Percentiles rank a stretch among this genome's conserved stretches.
phyloP scores from a whole-genome alignment of 1,284 basidiomycete genomes.

The Moesziomyces globuligerus region DNA sequence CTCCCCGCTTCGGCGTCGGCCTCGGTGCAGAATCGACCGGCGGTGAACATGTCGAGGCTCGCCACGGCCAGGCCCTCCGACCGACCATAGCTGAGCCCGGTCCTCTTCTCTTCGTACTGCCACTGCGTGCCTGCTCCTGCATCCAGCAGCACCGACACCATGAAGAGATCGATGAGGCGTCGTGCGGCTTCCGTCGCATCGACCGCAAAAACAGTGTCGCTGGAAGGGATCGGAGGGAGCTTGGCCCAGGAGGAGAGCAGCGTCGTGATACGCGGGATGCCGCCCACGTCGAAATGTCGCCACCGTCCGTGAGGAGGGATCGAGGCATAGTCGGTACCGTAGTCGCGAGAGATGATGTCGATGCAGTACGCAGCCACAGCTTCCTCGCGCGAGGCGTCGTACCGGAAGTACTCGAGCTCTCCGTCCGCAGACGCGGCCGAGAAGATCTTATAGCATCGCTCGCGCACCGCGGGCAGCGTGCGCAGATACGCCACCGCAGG shows the following conservation, averaged over 20 bases:
- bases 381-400: slow-evolving; percentile 79
- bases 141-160: slow-evolving; percentile 91
- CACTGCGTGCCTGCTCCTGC: slow-evolving; percentile 89
- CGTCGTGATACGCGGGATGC: slow-evolving; percentile 49
- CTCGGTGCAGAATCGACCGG: slow-evolving; percentile 20
- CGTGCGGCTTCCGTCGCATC: slow-evolving; percentile 48
- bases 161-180: slow-evolving; percentile 86
- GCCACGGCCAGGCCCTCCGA: slow-evolving; percentile 94
- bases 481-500: slow-evolving; percentile 73
- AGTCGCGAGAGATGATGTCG: slow-evolving; percentile 87
- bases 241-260: slow-evolving; percentile 39
- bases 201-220: slow-evolving; percentile 7
- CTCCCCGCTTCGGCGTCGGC: not conserved
- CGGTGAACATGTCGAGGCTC: slow-evolving; percentile 84
- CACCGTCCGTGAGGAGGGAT: slow-evolving; percentile 91
- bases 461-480: slow-evolving; percentile 85
- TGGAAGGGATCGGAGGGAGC: not conserved
- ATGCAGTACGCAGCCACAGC: slow-evolving; percentile 83
- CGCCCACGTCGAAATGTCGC: slow-evolving; percentile 76
- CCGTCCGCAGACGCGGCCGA: slow-evolving; percentile 74
- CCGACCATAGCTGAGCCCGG: slow-evolving; percentile 75
- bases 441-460: slow-evolving; percentile 82
- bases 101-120: slow-evolving; percentile 77
- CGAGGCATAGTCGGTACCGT: slow-evolving; percentile 76
- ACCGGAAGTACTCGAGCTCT: slow-evolving; percentile 84